These are phyloP conservation scores for Exophiala sp. DNA, from an alignment of 2,329 filamentous ascomycete species.

Conservation along the genomic window DNA sequence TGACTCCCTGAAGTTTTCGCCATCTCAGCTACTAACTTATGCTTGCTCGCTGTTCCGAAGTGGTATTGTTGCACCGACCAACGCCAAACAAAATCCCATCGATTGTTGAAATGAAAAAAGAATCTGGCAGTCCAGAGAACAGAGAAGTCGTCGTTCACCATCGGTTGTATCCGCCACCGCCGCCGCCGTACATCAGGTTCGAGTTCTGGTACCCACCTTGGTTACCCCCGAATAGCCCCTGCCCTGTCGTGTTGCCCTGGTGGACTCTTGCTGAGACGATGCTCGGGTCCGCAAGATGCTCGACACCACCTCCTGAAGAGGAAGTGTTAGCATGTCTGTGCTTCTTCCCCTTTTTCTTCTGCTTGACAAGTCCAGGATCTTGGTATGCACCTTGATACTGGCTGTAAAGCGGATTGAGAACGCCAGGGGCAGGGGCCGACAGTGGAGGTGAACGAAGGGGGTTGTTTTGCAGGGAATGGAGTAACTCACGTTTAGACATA, in stretches of 20 bases:
- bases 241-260: slow-evolving; percentile 77
- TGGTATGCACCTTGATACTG: slow-evolving; percentile 70
- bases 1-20: slow-evolving; percentile 26
- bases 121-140: slow-evolving; percentile 24
- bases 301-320: slow-evolving; percentile 99
- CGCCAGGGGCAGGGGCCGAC: slow-evolving; percentile 73
- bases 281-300: slow-evolving; percentile 99
- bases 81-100: slow-evolving; percentile 28
- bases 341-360: slow-evolving; percentile 99
- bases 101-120: slow-evolving; percentile 22
- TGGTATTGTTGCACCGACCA: slow-evolving; percentile 27
- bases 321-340: slow-evolving; percentile 99
- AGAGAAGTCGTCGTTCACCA: slow-evolving; percentile 50
- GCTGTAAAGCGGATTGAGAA: slow-evolving; percentile 87
- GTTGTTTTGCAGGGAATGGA: slow-evolving; percentile 87
- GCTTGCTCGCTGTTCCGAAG: slow-evolving; percentile 21
- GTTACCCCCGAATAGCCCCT: slow-evolving; percentile 85
- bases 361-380: slow-evolving; percentile 83
- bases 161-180: slow-evolving; percentile 53
- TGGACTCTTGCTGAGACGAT: slow-evolving; percentile 98
- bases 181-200: slow-evolving; percentile 72
- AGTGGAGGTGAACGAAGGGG: slow-evolving; percentile 73
- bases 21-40: slow-evolving; percentile 25
- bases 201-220: slow-evolving; percentile 80
- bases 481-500: slow-evolving; percentile 96